These are phyloP conservation scores for Aspergillus awamori DNA, from an alignment of 2,329 filamentous ascomycete genomes.

Conservation along the genomic window DNA sequence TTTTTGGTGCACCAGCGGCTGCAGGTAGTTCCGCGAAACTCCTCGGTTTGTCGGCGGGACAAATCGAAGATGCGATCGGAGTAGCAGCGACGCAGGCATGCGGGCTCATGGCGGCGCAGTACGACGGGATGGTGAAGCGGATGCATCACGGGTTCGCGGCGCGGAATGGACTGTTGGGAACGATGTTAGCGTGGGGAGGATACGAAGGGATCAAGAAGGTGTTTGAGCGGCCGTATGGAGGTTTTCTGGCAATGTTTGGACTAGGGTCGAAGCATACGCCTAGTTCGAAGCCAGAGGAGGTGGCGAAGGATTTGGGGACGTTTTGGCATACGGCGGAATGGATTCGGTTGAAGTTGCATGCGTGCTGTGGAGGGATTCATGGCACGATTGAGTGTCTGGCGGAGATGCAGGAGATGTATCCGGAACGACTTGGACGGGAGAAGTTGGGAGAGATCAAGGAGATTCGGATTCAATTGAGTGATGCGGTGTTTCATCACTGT, in stretches of 20 bases:
- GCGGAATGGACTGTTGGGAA: slow-evolving; percentile 47
- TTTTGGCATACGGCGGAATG: slow-evolving; percentile 1
- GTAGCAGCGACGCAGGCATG: slow-evolving; percentile 47
- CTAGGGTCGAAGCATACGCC: slow-evolving; percentile 33
- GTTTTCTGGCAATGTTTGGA: slow-evolving; percentile 47
- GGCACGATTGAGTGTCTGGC: slow-evolving; percentile 2
- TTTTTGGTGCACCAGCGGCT: slow-evolving; percentile 44
- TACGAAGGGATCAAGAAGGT: slow-evolving; percentile 50
- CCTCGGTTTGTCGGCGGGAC: slow-evolving; percentile 31
- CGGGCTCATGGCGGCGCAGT: slow-evolving; percentile 49
- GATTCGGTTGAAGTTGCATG: slow-evolving; percentile 12
- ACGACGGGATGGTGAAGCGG: slow-evolving; percentile 48
- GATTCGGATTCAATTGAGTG: slow-evolving; percentile 3
- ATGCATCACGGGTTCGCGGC: slow-evolving; percentile 53
- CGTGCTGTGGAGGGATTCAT: slow-evolving; percentile 4
- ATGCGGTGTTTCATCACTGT: slow-evolving; percentile 4
- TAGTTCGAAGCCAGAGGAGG: slow-evolving; percentile 23
- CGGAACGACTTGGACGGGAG: neutral
- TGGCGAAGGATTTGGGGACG: slow-evolving; percentile 1
- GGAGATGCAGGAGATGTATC: slow-evolving; percentile 4
- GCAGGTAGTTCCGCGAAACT: slow-evolving; percentile 38
- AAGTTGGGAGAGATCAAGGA: neutral
- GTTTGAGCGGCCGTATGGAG: slow-evolving; percentile 47
- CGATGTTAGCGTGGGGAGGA: slow-evolving; percentile 41
- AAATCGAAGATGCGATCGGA: slow-evolving; percentile 42